phyloP scores from a whole-genome alignment of 768 basidiomycete species.

The Lactarius vividus region DNA sequence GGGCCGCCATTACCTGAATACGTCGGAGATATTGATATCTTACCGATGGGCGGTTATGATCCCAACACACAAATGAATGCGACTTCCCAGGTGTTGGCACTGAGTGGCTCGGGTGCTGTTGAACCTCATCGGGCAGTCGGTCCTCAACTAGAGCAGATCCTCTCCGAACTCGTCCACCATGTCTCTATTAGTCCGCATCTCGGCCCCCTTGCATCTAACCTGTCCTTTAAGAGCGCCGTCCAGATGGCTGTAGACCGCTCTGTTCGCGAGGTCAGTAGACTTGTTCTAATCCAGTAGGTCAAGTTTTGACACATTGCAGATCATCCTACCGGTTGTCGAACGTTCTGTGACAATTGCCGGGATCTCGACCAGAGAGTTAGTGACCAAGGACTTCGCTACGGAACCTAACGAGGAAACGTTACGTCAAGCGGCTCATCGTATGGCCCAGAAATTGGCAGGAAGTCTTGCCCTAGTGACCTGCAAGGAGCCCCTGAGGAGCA shows the following conservation, averaged over 20 bases:
- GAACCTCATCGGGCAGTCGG: conserved; percentile 68
- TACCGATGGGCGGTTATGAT: conserved; percentile 74
- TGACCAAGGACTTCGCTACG: conserved; percentile 93
- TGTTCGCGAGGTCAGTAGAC: conserved; percentile 75
- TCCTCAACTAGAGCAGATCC: conserved; percentile 78
- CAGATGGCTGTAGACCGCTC: conserved; percentile 90
- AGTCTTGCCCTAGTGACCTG: conserved; percentile 96
- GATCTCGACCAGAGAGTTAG: conserved; percentile 93
- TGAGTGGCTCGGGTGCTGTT: conserved; percentile 57
- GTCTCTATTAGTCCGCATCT: conserved; percentile 79
- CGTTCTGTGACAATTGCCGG: conserved; percentile 98
- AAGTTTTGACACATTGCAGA: conserved; percentile 43
- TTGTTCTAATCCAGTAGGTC: neutral
- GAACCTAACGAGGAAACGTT: conserved; percentile 89
- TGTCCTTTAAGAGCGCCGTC: conserved; percentile 85
- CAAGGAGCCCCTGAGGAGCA: conserved; percentile 93
- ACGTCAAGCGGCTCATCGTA: conserved; percentile 87
- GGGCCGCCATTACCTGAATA: conserved; percentile 74
- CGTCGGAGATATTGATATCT: conserved; percentile 72
- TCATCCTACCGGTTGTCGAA: conserved; percentile 96
- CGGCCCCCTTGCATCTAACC: conserved; percentile 70
- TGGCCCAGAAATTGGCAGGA: conserved; percentile 97
- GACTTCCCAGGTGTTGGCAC: conserved; percentile 60
- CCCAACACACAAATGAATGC: conserved; percentile 44
- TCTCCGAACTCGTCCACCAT: conserved; percentile 64